Conservation (phyloP, 2,329 filamentous ascomycete genomes). For the Venturiaceae sp. region DNA sequence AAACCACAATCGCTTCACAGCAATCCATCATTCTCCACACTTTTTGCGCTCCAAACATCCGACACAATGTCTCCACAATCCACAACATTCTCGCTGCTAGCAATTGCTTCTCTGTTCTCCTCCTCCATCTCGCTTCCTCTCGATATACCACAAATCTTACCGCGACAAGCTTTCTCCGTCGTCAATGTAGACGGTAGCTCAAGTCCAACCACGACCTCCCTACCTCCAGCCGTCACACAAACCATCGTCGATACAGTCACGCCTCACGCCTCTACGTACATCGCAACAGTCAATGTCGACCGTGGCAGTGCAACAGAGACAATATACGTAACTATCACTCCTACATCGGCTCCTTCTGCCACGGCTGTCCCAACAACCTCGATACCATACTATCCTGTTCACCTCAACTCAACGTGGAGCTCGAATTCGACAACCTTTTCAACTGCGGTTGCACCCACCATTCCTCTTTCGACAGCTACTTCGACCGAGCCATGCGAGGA, state of each 20-base stretch:
- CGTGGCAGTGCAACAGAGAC: background rate
- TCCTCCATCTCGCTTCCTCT: background rate
- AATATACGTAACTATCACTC: background rate
- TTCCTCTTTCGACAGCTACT: background rate
- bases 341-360: background rate
- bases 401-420: background rate
- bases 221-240: background rate
- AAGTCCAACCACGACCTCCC: background rate
- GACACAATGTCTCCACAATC: background rate
- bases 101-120: conserved; percentile 13
- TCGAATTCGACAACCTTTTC: background rate
- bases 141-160: background rate
- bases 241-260: background rate
- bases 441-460: background rate
- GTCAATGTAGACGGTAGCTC: conserved; percentile 7
- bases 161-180: background rate
- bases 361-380: background rate
- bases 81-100: background rate
- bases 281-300: background rate
- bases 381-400: background rate
- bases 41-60: background rate
- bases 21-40: background rate
- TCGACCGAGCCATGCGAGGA: background rate
- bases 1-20: background rate
- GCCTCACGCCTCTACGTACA: background rate